These are phyloP conservation scores for Monosporascus cannonballus DNA, from an alignment of 2,329 filamentous ascomycete species.

Conservation along the genomic window DNA sequence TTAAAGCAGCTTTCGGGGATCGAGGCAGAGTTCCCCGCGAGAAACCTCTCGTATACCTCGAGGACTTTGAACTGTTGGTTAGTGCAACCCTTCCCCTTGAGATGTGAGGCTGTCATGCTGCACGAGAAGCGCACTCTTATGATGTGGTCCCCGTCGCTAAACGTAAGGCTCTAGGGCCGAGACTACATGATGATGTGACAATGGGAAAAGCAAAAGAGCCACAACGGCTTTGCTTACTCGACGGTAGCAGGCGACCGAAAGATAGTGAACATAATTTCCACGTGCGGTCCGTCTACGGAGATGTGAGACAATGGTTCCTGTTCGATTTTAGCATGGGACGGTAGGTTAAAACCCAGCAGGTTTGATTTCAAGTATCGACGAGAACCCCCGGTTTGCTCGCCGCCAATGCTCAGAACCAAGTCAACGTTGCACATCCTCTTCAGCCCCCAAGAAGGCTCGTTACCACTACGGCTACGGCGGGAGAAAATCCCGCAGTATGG, in stretches of 20 bases:
- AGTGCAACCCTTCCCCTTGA: background rate
- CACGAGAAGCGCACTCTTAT: background rate
- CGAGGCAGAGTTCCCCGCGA: background rate
- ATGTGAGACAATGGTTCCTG: slow-evolving; percentile 19
- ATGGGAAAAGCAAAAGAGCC: background rate
- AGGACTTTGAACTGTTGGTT: background rate
- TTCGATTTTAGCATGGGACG: too few species aligned
- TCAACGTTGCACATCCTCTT: background rate
- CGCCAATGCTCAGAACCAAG: background rate
- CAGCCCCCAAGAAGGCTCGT: background rate
- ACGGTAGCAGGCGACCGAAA: slow-evolving; percentile 1
- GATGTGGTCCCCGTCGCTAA: background rate
- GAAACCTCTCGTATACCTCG: background rate
- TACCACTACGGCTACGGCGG: background rate
- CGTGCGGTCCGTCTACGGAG: slow-evolving; percentile 21
- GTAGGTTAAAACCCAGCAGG: too few species aligned
- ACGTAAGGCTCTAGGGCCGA: background rate
- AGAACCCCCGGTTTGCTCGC: background rate
- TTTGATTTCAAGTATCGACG: background rate
- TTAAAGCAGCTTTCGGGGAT: background rate
- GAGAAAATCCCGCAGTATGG: background rate
- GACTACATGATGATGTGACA: background rate
- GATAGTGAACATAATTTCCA: slow-evolving; percentile 19
- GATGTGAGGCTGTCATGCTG: background rate
- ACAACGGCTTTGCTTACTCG: background rate